Percentiles rank a stretch among this genome's conserved stretches.
Evolutionary conservation across 768 basidiomycete genomes (phyloP).

Genomic region (Sarcodon sp.): DNA sequence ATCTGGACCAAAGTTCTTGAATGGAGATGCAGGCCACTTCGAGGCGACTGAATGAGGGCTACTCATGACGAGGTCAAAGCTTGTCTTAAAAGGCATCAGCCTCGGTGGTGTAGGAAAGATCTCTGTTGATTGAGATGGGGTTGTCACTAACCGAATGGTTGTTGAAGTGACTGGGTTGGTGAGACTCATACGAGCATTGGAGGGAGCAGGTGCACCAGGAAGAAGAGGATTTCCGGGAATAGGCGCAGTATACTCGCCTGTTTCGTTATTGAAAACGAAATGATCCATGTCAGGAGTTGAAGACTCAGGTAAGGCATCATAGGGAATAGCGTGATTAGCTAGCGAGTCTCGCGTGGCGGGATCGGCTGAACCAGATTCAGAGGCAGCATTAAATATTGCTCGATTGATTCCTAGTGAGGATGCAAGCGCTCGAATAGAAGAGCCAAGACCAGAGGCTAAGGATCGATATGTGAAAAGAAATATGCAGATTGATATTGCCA

Average conservation of each 20-base stretch:
- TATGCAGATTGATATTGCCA: neutral
- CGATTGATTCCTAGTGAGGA: constrained; percentile 64
- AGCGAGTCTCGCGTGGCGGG: constrained; percentile 20
- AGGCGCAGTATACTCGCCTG: constrained; percentile 17
- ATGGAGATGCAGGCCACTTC: constrained; percentile 30
- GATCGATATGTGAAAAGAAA: neutral
- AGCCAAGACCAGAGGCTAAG: constrained; percentile 47
- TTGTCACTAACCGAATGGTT: constrained; percentile 31
- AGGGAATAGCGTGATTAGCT: constrained; percentile 27
- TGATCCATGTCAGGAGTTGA: neutral
- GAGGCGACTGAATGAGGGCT: constrained; percentile 25
- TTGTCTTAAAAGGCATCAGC: constrained; percentile 51
- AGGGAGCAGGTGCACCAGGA: constrained; percentile 48
- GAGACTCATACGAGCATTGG: constrained; percentile 47
- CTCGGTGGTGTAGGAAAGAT: constrained; percentile 34
- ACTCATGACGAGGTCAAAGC: constrained; percentile 53
- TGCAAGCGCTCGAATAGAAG: constrained; percentile 69
- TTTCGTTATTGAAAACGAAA: neutral
- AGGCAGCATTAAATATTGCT: constrained; percentile 3
- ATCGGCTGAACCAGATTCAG: neutral
- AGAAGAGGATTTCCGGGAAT: constrained; percentile 48
- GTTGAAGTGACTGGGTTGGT: constrained; percentile 22
- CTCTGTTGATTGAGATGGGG: constrained; percentile 9
- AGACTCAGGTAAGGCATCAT: constrained; percentile 8
- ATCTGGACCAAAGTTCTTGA: constrained; percentile 9